Base-by-base conservation (phyloP, 306 rosid genomes). In the Adenanthera pavonina region DNA sequence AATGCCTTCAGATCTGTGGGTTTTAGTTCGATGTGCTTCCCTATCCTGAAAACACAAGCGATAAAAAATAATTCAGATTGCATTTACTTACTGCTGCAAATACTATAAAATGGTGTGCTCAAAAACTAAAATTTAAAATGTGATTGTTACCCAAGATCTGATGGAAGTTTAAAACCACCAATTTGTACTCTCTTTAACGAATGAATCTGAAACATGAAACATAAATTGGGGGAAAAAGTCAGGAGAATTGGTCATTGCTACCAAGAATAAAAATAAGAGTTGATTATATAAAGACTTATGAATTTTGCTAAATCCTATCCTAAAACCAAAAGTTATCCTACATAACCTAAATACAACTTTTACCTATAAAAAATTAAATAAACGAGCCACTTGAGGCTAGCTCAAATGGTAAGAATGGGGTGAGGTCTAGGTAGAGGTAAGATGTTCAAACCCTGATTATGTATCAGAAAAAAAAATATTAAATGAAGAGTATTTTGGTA, bases 101-200 rank as follows among this genome's bases (percentile, higher is more conserved):
- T 68, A 16, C 43, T 34, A 47, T 59, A 69, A 48, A 77, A 74
- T 51, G 72, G 41, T 33, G 15, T 71, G 59, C 59, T 70, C 35
- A 54, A 56, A 82, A 77, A 56, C 73, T 20, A 44, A 46, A 75
- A 56, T 30, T 40, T 47, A 61, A 85, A 56, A 35, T 38, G 84
- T 67, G 52, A 36, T 61, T 72, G 81, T 81, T 88, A 95, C 99
- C 99, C 95, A 56, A 95, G 93, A 91, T 90, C 97, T 56, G 94
- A 8, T 11, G 97, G 99, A 87, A 95, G 99, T 85, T 88, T 90
- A 85, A 85, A 95, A 74, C 97, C 88, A 52, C 90, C 97, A 6
- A 95, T 88, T 48, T 97, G 89, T 52, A 93, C 89, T 36, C 99
- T 94, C 89, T 93, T 95, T 77, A 95, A 85, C 13, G 99, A 88